A percentile compares a stretch with the other conserved stretches of the same genome.
Conservation (phyloP, 2,329 filamentous ascomycete species). For the Metarhizium anisopliae region DNA sequence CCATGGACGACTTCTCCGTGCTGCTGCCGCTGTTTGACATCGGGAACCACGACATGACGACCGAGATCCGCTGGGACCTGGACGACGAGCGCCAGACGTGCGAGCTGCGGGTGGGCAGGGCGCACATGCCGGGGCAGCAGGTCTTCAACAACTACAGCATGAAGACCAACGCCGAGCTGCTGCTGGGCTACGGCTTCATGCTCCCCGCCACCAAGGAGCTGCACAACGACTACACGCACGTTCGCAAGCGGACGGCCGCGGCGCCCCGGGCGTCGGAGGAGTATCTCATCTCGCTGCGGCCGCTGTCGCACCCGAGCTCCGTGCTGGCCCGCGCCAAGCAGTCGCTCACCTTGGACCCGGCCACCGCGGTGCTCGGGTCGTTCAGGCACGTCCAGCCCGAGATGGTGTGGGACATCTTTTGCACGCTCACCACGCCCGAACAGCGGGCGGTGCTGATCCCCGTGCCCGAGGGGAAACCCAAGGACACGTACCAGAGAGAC, state of each 20-base stretch:
- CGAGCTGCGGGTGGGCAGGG: slow-evolving; percentile 30
- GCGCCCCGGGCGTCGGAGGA: slow-evolving; percentile 23
- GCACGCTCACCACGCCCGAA: slow-evolving; percentile 26
- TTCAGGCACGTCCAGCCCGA: slow-evolving; percentile 44
- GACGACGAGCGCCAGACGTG: slow-evolving; percentile 30
- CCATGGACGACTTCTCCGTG: slow-evolving; percentile 53
- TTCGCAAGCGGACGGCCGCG: slow-evolving; percentile 34
- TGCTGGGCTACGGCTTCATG: slow-evolving; percentile 56
- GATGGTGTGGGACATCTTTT: slow-evolving; percentile 41
- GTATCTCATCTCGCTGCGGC: slow-evolving; percentile 44
- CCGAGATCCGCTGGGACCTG: slow-evolving; percentile 50
- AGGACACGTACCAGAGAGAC: slow-evolving; percentile 17
- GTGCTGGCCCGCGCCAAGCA: slow-evolving; percentile 34
- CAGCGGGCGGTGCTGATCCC: slow-evolving; percentile 18
- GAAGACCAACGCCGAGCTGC: slow-evolving; percentile 65
- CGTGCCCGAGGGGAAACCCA: slow-evolving; percentile 11
- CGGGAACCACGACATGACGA: slow-evolving; percentile 58
- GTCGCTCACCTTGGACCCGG: slow-evolving; percentile 19
- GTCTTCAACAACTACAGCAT: slow-evolving; percentile 64
- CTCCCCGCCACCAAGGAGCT: slow-evolving; percentile 36
- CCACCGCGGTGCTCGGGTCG: slow-evolving; percentile 20
- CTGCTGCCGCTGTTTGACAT: slow-evolving; percentile 64
- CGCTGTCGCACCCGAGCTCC: slow-evolving; percentile 38
- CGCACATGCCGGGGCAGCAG: slow-evolving; percentile 43
- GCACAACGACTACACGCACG: slow-evolving; percentile 53